A percentile compares a stretch with the other conserved stretches of the same genome.
phyloP scores from a whole-genome alignment of 345 rosid species.

The Combretum micranthum region DNA sequence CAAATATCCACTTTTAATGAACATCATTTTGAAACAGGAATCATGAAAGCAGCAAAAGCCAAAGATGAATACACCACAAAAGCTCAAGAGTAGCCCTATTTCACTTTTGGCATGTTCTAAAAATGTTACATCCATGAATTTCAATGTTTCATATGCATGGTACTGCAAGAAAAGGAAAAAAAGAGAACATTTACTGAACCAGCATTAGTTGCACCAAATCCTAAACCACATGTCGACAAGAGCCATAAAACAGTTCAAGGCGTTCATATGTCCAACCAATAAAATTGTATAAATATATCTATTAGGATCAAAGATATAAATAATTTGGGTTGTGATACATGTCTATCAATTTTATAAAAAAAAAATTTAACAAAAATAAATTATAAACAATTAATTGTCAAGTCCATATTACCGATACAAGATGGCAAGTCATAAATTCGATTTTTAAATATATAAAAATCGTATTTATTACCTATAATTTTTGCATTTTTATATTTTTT shows the following conservation, averaged over 20 bases:
- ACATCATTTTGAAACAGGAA: neutral
- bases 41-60: neutral
- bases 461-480: too few species aligned
- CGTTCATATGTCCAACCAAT: too few species aligned
- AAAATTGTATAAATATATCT: too few species aligned
- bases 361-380: too few species aligned
- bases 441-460: too few species aligned
- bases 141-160: neutral
- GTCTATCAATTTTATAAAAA: too few species aligned
- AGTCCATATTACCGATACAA: too few species aligned
- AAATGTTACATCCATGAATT: neutral
- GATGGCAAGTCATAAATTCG: too few species aligned
- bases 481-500: too few species aligned
- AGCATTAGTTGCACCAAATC: slow-evolving; percentile 48
- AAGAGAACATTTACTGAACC: slow-evolving; percentile 24
- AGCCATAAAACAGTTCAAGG: slow-evolving; percentile 13
- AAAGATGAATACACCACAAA: neutral
- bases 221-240: slow-evolving; percentile 33
- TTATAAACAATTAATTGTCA: too few species aligned
- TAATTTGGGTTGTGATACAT: too few species aligned
- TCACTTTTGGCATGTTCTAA: neutral
- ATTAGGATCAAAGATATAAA: too few species aligned
- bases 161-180: neutral
- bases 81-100: neutral
- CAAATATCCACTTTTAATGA: neutral